Base-by-base conservation (phyloP, 1,284 basidiomycete genomes). In the Fomitopsis palustris region DNA sequence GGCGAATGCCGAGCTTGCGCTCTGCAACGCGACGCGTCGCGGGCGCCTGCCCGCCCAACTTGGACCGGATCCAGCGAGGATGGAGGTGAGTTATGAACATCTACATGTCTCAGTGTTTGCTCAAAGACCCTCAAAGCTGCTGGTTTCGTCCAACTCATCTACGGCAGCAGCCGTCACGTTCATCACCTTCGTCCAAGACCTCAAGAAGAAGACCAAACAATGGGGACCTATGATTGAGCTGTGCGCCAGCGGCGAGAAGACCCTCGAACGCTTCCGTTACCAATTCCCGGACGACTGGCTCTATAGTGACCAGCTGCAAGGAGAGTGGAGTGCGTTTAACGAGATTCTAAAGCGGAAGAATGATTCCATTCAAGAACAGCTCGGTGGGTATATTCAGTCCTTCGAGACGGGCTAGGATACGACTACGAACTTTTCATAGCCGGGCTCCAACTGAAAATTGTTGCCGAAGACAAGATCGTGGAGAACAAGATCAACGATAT, bases 271-370 rank as follows among this genome's bases (percentile, higher is more conserved):
- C 56, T 98, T 99, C 74, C 82, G 97, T 74, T 98, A 94, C 78
- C 93, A 96, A 69, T 99, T 99, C 71, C 90, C 95, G 1, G 86
- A 92, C 53, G 96, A 99, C 72, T 99, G 97, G 97, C 86, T 99
- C 0, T 97, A 98, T 74, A 95, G 95, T 67, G 97, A 99, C 73
- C 96, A 98, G 73, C 86, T 99, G 52, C 86, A 94, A 64, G 94
- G 96, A 53, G 97, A 99, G 77, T 98, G 96, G 96, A 94, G 93
- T 69, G 95, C 96, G 21, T 98, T 97, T 78, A 95, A 95, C 64
- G 96, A 99, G 77, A 97, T 99, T 62, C 81, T 99, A 72, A 95
- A 94, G 77, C 84, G 96, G 69, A 99, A 99, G 87, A 97, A 96
- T 68, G 95, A 96, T 70, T 93, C 93, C 27, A 99, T 99, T 70